phyloP scores from a whole-genome alignment of 768 basidiomycete species.

The Suillus sp. region DNA sequence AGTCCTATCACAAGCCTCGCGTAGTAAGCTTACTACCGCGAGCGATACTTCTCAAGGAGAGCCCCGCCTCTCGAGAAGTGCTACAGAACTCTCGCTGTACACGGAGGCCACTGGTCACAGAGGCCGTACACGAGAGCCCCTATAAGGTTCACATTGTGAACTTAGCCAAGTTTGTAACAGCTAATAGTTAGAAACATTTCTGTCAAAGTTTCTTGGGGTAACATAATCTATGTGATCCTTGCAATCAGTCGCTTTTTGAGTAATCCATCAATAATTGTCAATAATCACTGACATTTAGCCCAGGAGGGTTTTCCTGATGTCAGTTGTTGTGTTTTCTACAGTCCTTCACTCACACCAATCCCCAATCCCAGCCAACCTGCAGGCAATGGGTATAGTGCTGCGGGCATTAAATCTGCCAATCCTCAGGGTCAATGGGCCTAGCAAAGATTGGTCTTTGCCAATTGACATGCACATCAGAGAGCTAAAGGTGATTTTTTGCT shows the following conservation, averaged over 20 bases:
- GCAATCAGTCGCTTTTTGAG: not conserved
- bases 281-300: not conserved
- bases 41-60: too few species aligned
- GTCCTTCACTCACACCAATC: not conserved
- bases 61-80: too few species aligned
- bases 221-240: constrained; percentile 2
- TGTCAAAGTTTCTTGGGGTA: constrained; percentile 1
- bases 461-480: not conserved
- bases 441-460: not conserved
- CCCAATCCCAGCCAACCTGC: constrained; percentile 16
- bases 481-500: not conserved
- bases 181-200: not conserved
- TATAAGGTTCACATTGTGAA: too few species aligned
- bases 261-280: not conserved
- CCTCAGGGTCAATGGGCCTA: not conserved
- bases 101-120: too few species aligned
- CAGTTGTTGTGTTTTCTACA: not conserved
- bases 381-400: constrained; percentile 21
- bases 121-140: too few species aligned
- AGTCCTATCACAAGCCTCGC: too few species aligned
- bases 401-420: not conserved
- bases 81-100: too few species aligned
- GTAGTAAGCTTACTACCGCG: too few species aligned
- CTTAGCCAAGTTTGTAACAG: too few species aligned
- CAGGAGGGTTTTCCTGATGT: too few species aligned